Percentiles rank a stretch among this genome's conserved stretches.
These are phyloP conservation scores for Ceratobasidium sp. DNA, from an alignment of 1,284 basidiomycete genomes.

Conservation along the genomic window DNA sequence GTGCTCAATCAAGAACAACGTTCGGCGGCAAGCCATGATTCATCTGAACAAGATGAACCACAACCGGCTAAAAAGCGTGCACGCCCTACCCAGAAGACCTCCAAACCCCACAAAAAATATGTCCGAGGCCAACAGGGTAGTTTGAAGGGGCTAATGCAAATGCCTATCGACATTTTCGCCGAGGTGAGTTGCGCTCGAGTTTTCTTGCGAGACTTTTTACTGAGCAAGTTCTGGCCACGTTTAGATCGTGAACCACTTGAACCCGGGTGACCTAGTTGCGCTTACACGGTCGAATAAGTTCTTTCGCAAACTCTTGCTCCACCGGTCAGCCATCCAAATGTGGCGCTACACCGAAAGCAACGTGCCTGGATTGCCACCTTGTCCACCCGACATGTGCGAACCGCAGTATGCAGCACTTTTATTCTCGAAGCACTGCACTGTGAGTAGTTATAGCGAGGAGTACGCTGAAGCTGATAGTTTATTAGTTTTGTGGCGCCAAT, in stretches of 20 bases:
- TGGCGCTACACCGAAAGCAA: conserved; percentile 6
- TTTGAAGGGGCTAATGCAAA: background rate
- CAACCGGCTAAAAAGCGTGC: background rate
- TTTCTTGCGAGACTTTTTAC: background rate
- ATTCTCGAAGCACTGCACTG: conserved; percentile 18
- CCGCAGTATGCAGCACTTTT: conserved; percentile 29
- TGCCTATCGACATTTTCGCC: background rate
- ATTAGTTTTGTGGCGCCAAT: conserved; percentile 11
- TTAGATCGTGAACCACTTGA: conserved; percentile 14
- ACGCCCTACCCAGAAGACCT: background rate
- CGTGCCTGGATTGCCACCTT: conserved; percentile 20
- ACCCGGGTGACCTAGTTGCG: conserved; percentile 18
- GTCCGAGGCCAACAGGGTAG: background rate
- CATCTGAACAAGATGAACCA: too few relatives aligned
- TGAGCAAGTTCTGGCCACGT: background rate
- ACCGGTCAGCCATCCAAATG: background rate
- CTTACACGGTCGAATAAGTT: conserved; percentile 10
- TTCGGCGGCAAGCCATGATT: too few relatives aligned
- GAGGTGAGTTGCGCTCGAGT: background rate
- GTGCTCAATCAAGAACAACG: too few relatives aligned
- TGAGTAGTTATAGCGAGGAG: background rate
- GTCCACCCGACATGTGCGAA: conserved; percentile 1
- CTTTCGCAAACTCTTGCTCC: conserved; percentile 2
- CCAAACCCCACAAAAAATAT: background rate
- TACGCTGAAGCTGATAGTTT: background rate